These are phyloP conservation scores for Cyclotella kingstonii DNA, from an alignment of 108 stramenopile species.

Conservation along the genomic window DNA sequence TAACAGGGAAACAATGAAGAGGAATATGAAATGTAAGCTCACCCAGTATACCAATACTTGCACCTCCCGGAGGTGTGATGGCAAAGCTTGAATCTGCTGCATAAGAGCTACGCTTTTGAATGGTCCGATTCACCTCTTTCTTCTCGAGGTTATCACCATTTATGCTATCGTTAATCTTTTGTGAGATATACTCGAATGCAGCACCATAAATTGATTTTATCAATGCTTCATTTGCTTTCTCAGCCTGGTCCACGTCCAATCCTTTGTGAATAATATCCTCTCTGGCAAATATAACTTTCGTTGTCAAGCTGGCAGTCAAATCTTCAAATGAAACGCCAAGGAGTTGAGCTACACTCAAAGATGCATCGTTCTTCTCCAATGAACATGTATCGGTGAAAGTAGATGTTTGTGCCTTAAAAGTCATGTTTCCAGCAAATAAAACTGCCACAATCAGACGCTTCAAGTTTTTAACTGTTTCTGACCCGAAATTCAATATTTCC, in stretches of 20 bases:
- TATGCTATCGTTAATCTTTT: slow-evolving; percentile 55
- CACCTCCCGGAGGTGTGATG: slow-evolving; percentile 37
- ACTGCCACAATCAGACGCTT: slow-evolving; percentile 57
- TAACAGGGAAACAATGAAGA: not conserved
- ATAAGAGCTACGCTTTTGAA: too few species aligned
- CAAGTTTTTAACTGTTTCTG: slow-evolving; percentile 37
- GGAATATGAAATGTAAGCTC: not conserved
- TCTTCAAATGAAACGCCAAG: slow-evolving; percentile 63
- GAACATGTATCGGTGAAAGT: slow-evolving; percentile 39
- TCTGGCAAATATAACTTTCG: slow-evolving; percentile 55
- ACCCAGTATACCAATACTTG: slow-evolving; percentile 57
- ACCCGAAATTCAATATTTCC: slow-evolving; percentile 51
- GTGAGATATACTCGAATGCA: slow-evolving; percentile 71
- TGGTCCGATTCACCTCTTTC: not conserved
- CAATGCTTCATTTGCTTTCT: slow-evolving; percentile 84
- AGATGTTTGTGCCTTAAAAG: slow-evolving; percentile 32
- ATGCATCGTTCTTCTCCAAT: slow-evolving; percentile 46
- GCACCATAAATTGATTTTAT: slow-evolving; percentile 89
- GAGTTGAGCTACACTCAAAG: slow-evolving; percentile 56
- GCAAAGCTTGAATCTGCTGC: slow-evolving; percentile 7
- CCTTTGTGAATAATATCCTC: slow-evolving; percentile 57
- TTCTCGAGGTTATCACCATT: slow-evolving; percentile 12
- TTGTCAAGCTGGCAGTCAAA: slow-evolving; percentile 57
- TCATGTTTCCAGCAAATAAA: slow-evolving; percentile 66
- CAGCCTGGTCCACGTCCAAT: slow-evolving; percentile 54